These are phyloP conservation scores for Cardamine resedifolia DNA, from an alignment of 345 rosid genomes.

Conservation along the genomic window DNA sequence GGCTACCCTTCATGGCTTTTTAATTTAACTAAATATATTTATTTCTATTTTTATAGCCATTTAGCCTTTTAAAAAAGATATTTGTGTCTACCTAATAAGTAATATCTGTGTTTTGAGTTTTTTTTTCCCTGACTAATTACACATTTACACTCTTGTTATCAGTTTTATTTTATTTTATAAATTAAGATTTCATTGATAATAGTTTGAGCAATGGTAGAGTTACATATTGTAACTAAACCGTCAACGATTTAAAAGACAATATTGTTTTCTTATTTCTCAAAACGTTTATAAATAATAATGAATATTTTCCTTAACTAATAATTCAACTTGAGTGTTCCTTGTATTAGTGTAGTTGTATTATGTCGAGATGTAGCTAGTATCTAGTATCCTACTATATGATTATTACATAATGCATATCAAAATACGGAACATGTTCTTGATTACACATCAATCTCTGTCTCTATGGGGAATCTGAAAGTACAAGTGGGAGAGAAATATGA, in stretches of 20 bases:
- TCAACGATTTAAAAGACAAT: too few relatives aligned
- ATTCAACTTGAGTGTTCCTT: too few relatives aligned
- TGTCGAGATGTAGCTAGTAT: background rate
- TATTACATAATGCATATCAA: conserved; percentile 5
- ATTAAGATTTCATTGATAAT: background rate
- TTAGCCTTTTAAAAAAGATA: too few relatives aligned
- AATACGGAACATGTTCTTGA: conserved; percentile 6
- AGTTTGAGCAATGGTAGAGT: background rate
- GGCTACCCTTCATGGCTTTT: conserved; percentile 15
- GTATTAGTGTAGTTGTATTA: background rate
- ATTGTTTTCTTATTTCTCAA: too few relatives aligned
- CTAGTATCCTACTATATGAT: background rate
- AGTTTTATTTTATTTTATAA: background rate
- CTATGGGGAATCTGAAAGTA: conserved; percentile 12
- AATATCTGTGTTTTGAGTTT: background rate
- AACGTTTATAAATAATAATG: background rate
- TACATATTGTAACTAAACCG: too few relatives aligned
- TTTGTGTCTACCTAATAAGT: too few relatives aligned
- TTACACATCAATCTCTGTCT: background rate
- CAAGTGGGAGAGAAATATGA: background rate
- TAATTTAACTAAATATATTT: background rate
- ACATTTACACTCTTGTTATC: background rate
- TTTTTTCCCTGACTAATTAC: too few relatives aligned
- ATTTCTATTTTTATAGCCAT: conserved; percentile 26
- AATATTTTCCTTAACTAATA: too few relatives aligned